Conservation (phyloP, 352 stramenopile genomes). For the Peronosclerospora sorghi region DNA sequence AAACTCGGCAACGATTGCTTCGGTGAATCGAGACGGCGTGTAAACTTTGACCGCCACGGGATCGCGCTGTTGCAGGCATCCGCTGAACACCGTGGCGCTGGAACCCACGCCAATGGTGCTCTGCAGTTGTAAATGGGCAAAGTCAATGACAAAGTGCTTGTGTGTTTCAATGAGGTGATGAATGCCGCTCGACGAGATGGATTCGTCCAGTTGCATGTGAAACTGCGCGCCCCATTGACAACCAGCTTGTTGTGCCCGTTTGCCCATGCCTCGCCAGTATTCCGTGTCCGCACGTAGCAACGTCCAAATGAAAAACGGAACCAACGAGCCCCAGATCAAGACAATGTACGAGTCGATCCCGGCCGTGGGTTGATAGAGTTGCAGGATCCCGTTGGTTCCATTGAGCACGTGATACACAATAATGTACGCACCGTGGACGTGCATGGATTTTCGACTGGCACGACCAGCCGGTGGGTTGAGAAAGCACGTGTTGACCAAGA, state of each 20-base stretch:
- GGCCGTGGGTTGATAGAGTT: constrained; percentile 5
- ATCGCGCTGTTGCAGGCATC: constrained; percentile 20
- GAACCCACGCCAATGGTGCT: constrained; percentile 35
- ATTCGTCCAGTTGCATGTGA: constrained; percentile 19
- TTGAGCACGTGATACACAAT: constrained; percentile 20
- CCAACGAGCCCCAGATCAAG: constrained; percentile 17
- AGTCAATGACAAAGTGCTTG: constrained; percentile 57
- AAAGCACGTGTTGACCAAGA: constrained; percentile 25
- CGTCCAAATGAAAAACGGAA: constrained; percentile 35
- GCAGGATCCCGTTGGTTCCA: constrained; percentile 9
- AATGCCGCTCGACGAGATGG: constrained; percentile 33
- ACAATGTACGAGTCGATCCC: constrained; percentile 12
- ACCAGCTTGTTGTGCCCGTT: constrained; percentile 19
- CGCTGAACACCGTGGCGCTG: constrained; percentile 39
- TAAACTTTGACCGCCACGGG: constrained; percentile 57
- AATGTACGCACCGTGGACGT: constrained; percentile 23
- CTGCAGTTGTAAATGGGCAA: constrained; percentile 43
- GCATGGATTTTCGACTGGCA: constrained; percentile 17
- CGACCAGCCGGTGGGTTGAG: constrained; percentile 20
- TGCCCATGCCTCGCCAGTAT: constrained; percentile 32
- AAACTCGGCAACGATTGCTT: constrained; percentile 41
- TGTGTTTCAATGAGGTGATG: constrained; percentile 60
- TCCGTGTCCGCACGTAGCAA: constrained; percentile 42
- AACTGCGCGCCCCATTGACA: constrained; percentile 1
- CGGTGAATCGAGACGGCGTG: constrained; percentile 35